Evolutionary conservation across 345 rosid species (phyloP), one percentile per base, ranked within the genome.

Genomic region (Linum tenue): DNA sequence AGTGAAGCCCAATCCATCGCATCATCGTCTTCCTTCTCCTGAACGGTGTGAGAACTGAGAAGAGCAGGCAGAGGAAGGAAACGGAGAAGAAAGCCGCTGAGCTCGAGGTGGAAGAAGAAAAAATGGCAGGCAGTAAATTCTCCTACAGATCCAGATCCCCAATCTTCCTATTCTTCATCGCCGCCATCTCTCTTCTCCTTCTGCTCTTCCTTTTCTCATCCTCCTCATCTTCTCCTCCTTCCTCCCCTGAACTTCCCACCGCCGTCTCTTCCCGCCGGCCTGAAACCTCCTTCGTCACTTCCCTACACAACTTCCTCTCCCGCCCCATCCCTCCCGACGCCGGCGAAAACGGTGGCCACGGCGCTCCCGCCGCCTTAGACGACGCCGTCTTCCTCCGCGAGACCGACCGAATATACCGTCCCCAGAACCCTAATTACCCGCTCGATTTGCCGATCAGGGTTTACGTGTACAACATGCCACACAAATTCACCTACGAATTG

Each of bases 391-490:
- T 70, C 37, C 66, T 35, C 63, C 77, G 68, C 16, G 94, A 89
- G 81, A 69, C 69, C 67, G 77, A 70, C 55, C 70, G 75, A 74
- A 1, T 85, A 41, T 76, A 64, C 44, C 53, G 15, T 9, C 31
- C 31, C 31, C 69, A 64, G 50, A 77, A 77, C 64, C 80, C 81
- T 38, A 73, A 66, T 63, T 86, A 81, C 70, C 95, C 92, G 5
- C 7, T 79, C 37, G 74, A 60, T 35, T 68, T 76, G 16, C 95
- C 90, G 56, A 63, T 94, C 56, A 80, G 88, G 77, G 95, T 91
- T 75, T 88, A 91, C 65, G 92, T 91, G 1, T 94, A 94, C 69
- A 82, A 84, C 56, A 94, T 91, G 99, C 99, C 97, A 39, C 72
- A 63, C 37, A 91, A 85, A 77, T 88, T 91, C 77, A 95, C 96